Base-by-base conservation (phyloP, 2,329 filamentous ascomycete species). In the Fusarium sp. region DNA sequence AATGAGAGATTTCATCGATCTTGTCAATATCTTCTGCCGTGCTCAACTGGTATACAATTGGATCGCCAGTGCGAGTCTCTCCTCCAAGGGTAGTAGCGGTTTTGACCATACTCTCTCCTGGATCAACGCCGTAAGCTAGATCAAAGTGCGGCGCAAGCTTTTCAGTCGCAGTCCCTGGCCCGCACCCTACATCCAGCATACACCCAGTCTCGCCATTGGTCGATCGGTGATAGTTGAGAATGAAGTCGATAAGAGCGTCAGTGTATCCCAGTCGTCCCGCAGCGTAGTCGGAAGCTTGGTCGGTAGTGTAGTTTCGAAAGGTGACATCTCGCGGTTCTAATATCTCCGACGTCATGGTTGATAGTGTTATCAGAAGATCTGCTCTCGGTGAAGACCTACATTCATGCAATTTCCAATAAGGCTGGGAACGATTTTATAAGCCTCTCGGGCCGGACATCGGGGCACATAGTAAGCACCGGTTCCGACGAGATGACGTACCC, bases 271-370 rank as follows among this genome's bases (percentile, higher is more conserved):
- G 42, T 4, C 66, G 37, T 3, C 60, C 53, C 12, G 18, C 37
- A 9, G 18, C 60, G 23, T 70, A 70, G 3, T 70, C 40, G 0
- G 50, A 49, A 15, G 66, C 67, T 56, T 70, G 52, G 16, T 60
- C 28, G 3, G 42, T 9, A 9, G 42, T 66, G 16, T 60, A 70
- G 5, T 69, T 64, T 13, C 65, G 38, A 25, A 69, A 69, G 2
- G 37, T 53, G 13, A 12, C 7, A 9, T 69, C 67, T 5, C 38
- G 42, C 3, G 43, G 65, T 23, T 19, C 15, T 13, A 4, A 2
- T 0, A 2, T 11, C 6, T 46, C 18, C 4, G 25, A 38, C 2
- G 21, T 2, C 61, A 64, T 61, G 10, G 9, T 23, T 11, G 11
- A 28, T 15, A 7, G 18, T 5, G 1, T 7, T 19, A 3, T 10